Evolutionary conservation across 495 filamentous ascomycete species (phyloP), one percentile per base, ranked within the genome.

Genomic region (Neurospora sp.): DNA sequence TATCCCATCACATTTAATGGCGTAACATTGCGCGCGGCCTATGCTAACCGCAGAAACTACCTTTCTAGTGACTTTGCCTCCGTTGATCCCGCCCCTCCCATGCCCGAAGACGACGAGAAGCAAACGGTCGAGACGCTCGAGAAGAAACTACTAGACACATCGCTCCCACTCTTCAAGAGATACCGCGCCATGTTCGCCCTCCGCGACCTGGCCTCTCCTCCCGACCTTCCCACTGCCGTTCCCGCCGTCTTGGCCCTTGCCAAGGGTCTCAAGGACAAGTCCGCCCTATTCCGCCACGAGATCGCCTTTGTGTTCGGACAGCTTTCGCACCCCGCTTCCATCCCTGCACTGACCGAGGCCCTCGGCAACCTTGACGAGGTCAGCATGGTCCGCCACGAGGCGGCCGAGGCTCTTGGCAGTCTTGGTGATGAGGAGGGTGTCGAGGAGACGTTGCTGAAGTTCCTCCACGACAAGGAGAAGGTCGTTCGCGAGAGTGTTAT

Each of bases 301-400:
- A 92, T 98, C 76, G 96, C 96, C 12, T 99, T 99, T 79, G 95
- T 99, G 12, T 99, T 98, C 76, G 96, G 96, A 31, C 96, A 99
- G 78, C 87, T 99, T 37, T 92, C 91, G 70, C 95, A 98, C 79
- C 96, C 96, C 1, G 94, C 94, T n/a, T 96, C 92, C 0, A 96
- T 99, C 77, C 94, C 96, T 10, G 93, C 92, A 72, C 88, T 99
- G 20, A 90, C 92, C 37, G 88, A 88, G 48, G 89, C 91, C 1
- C 85, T 98, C 68, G 91, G 93, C 76, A 86, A 98, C 79, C 84
- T 88, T 61, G 84, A 91, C 41, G 96, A 99, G 81, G 89, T 86
- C 37, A 92, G 94, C 75, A 99, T 99, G 96, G 96, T 99, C 73
- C 89, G 96, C 72, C 96, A 99, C 80, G 96, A 99, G 81, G 96